Conservation (phyloP, 75 land plant genomes). For the Selaginella tamariscina region DNA sequence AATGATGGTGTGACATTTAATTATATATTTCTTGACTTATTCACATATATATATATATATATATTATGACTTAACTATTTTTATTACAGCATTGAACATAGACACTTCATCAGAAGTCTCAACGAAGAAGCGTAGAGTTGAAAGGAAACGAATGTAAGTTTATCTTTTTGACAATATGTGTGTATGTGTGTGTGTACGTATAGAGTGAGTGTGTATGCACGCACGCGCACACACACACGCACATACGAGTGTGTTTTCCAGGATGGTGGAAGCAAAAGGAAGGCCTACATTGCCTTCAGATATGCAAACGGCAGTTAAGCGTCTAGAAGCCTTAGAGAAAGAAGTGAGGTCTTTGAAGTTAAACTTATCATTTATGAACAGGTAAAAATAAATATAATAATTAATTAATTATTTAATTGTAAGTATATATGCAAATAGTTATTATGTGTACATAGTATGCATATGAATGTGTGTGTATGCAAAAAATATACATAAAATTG, state of each 20-base stretch:
- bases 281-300: conserved; percentile 43
- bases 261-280: conserved; percentile 73
- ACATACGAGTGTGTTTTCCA: conserved; percentile 15
- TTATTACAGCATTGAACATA: neutral
- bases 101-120: conserved; percentile 30
- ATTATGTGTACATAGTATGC: no score
- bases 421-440: no score
- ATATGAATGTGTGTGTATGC: no score
- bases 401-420: no score
- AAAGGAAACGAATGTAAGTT: conserved; percentile 56
- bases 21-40: neutral
- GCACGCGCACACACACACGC: no score
- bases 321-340: conserved; percentile 54
- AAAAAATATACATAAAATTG: no score
- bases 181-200: no score
- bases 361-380: conserved; percentile 62
- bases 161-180: no score
- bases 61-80: neutral
- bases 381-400: no score
- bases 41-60: neutral
- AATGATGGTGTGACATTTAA: no score
- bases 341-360: conserved; percentile 62
- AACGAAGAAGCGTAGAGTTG: conserved; percentile 63
- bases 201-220: no score
- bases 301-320: conserved; percentile 47